A percentile compares a stretch with the other conserved stretches of the same genome.
phyloP scores from a whole-genome alignment of 371 early-diverging fungal species.

The Mortierella sp. region DNA sequence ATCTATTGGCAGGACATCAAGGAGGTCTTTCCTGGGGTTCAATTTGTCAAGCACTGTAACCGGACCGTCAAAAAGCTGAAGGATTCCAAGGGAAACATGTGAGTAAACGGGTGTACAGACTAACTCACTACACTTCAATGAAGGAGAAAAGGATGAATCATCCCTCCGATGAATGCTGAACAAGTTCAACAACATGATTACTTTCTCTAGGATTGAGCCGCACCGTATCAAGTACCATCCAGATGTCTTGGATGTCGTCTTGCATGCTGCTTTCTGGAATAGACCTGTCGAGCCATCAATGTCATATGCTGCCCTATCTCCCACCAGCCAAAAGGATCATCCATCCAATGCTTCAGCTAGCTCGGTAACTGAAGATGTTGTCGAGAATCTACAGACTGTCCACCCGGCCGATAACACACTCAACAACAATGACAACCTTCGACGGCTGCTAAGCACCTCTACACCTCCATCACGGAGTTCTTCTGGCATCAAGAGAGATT shows the following conservation, averaged over 20 bases:
- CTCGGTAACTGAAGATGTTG: too few species aligned
- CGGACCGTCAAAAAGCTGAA: neutral
- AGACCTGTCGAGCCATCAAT: too few species aligned
- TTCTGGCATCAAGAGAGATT: too few species aligned
- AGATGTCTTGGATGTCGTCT: conserved; percentile 18
- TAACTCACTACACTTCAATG: too few species aligned
- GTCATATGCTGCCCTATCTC: too few species aligned
- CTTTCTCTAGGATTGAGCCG: conserved; percentile 7
- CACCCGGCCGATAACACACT: too few species aligned
- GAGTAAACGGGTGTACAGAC: neutral
- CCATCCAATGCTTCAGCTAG: neutral
- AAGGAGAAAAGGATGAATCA: too few species aligned
- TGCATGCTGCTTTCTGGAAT: neutral
- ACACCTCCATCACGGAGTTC: too few species aligned
- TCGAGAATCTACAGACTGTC: too few species aligned
- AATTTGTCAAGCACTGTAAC: neutral
- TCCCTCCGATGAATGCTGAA: neutral
- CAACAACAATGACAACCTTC: too few species aligned
- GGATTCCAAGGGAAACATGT: neutral
- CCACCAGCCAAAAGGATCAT: too few species aligned
- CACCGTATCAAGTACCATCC: neutral
- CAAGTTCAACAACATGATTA: neutral
- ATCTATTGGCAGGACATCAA: conserved; percentile 11
- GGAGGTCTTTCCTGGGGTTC: conserved; percentile 8
- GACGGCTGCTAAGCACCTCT: too few species aligned